A percentile compares a stretch with the other conserved stretches of the same genome.
These are phyloP conservation scores for Podospora sp. DNA, from an alignment of 495 filamentous ascomycete genomes.

Conservation along the genomic window DNA sequence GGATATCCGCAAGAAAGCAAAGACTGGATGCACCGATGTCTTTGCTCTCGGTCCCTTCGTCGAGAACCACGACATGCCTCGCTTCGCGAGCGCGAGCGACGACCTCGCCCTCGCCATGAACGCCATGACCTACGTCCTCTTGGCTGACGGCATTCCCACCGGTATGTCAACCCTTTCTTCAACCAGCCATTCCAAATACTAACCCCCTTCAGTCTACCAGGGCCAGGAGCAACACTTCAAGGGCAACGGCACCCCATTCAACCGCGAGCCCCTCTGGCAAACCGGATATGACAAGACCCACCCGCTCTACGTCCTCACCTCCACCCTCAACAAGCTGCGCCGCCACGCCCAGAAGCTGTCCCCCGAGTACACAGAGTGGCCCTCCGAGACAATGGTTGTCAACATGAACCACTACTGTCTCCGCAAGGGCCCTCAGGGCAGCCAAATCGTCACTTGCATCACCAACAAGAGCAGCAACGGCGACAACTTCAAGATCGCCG, in stretches of 20 bases:
- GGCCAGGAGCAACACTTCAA: conserved; percentile 76
- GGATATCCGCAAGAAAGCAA: conserved; percentile 23
- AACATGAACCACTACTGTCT: conserved; percentile 62
- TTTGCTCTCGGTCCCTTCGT: conserved; percentile 61
- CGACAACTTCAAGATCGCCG: conserved; percentile 26
- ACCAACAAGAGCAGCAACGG: conserved; percentile 38
- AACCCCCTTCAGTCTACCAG: conserved; percentile 32
- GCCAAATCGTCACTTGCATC: conserved; percentile 38
- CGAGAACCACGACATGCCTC: conserved; percentile 79
- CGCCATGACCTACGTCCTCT: conserved; percentile 68
- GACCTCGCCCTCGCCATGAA: conserved; percentile 69
- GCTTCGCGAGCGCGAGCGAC: conserved; percentile 60
- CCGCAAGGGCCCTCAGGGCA: conserved; percentile 67
- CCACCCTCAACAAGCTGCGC: conserved; percentile 62
- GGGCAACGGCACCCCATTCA: conserved; percentile 60
- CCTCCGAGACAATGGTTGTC: conserved; percentile 57
- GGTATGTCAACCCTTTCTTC: conserved; percentile 21
- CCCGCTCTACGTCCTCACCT: conserved; percentile 61
- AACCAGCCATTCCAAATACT: background rate
- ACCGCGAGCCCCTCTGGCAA: conserved; percentile 77
- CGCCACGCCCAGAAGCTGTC: conserved; percentile 57
- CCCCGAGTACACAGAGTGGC: conserved; percentile 52
- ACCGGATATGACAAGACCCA: conserved; percentile 60
- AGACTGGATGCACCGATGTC: conserved; percentile 34
- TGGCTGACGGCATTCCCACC: conserved; percentile 59